phyloP scores from a whole-genome alignment of 768 basidiomycete species.

The Sporobolomyces roseus region DNA sequence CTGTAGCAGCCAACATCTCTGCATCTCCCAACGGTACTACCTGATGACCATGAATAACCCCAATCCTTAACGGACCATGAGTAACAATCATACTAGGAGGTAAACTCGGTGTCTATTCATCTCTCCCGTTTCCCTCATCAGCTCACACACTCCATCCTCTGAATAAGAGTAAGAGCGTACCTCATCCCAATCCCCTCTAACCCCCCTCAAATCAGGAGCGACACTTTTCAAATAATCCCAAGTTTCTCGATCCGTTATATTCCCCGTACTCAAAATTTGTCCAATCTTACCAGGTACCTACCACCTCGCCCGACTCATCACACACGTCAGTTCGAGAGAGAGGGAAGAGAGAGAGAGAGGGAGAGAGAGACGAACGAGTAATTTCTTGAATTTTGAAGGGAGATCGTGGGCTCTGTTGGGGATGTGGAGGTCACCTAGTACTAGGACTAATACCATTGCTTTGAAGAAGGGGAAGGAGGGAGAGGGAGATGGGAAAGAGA shows the following conservation, averaged over 20 bases:
- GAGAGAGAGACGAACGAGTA: conserved; percentile 56
- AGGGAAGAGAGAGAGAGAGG: not conserved
- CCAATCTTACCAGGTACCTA: conserved; percentile 91
- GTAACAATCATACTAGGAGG: conserved; percentile 74
- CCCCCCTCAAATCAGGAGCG: conserved; percentile 86
- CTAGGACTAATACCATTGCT: conserved; percentile 68
- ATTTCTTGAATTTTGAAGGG: conserved; percentile 93
- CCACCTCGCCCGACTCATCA: no score
- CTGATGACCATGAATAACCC: conserved; percentile 90
- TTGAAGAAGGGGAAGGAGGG: not conserved
- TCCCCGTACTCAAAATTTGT: conserved; percentile 95
- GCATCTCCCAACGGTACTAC: conserved; percentile 86
- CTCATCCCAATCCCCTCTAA: conserved; percentile 95
- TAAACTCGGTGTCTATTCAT: conserved; percentile 59
- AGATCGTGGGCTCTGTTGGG: conserved; percentile 80
- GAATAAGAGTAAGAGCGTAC: no score
- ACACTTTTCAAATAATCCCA: conserved; percentile 93
- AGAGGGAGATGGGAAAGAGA: not conserved
- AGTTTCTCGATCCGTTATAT: conserved; percentile 94
- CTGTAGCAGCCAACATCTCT: conserved; percentile 79
- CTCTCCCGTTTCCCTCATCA: no score
- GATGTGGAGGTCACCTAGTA: conserved; percentile 96
- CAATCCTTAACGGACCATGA: conserved; percentile 83
- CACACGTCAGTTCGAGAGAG: no score
- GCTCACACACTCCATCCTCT: no score